phyloP scores from a whole-genome alignment of 1,284 basidiomycete genomes.

The Cutaneotrichosporon dermatis region DNA sequence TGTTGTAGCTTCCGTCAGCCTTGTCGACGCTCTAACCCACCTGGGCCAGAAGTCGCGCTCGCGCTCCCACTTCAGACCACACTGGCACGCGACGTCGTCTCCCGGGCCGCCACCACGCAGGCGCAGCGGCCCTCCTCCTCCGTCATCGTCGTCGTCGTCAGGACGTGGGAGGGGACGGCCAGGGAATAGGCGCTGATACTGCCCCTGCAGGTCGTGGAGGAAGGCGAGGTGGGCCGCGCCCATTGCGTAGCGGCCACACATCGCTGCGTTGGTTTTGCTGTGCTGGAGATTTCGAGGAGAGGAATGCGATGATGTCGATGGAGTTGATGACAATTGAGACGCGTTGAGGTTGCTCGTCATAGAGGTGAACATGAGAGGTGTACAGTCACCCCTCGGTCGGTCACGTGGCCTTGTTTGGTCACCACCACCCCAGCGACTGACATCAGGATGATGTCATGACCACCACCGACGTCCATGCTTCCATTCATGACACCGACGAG shows the following conservation, averaged over 20 bases:
- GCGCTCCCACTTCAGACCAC: conserved; percentile 35
- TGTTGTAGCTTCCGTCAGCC: conserved; percentile 38
- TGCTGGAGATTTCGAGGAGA: neutral
- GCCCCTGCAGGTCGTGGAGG: conserved; percentile 14
- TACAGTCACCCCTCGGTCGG: too few relatives aligned
- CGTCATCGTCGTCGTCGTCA: conserved; percentile 4
- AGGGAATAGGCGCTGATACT: conserved; percentile 17
- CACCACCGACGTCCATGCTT: too few relatives aligned
- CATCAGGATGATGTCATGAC: too few relatives aligned
- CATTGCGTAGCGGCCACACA: conserved; percentile 43
- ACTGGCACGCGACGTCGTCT: conserved; percentile 16
- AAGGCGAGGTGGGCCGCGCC: conserved; percentile 28
- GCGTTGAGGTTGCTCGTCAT: too few relatives aligned
- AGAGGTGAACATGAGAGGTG: too few relatives aligned
- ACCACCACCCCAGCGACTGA: too few relatives aligned
- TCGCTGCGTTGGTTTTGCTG: neutral
- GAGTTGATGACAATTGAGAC: too few relatives aligned
- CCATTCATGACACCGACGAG: too few relatives aligned
- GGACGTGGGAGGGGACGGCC: neutral
- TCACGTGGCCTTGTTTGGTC: too few relatives aligned
- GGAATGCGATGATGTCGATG: too few relatives aligned
- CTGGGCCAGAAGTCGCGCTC: conserved; percentile 34
- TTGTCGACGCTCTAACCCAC: conserved; percentile 14
- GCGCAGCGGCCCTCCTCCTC: conserved; percentile 3
- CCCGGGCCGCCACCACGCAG: conserved; percentile 14